Percentiles rank a stretch among this genome's conserved stretches.
Evolutionary conservation across 495 filamentous ascomycete genomes (phyloP).

Genomic region (Chaetomium tenue): DNA sequence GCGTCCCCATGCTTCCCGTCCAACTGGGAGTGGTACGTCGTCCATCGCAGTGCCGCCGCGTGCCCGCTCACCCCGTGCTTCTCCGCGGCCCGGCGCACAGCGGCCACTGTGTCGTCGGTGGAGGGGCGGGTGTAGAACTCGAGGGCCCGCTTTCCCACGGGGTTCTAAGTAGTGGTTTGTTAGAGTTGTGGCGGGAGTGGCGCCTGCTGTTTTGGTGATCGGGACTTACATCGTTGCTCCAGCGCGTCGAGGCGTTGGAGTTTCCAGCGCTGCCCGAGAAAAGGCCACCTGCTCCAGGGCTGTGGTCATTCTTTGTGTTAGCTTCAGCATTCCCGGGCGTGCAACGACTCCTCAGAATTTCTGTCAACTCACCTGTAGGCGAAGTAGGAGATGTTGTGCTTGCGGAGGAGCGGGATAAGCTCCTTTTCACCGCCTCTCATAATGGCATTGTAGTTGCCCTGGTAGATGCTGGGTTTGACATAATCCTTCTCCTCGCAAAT

Average conservation of each 20-base stretch:
- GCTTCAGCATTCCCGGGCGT: too few relatives aligned
- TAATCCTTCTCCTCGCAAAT: not conserved
- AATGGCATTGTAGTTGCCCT: slow-evolving; percentile 10
- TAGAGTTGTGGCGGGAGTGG: not conserved
- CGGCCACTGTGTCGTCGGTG: not conserved
- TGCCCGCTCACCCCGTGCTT: not conserved
- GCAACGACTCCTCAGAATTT: too few relatives aligned
- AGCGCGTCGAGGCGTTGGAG: not conserved
- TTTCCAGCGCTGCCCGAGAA: not conserved
- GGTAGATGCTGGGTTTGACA: slow-evolving; percentile 5
- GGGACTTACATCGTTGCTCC: too few relatives aligned
- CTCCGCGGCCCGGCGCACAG: not conserved
- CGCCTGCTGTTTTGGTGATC: too few relatives aligned
- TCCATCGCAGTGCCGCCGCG: not conserved
- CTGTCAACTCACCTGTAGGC: not conserved
- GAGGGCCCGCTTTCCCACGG: not conserved
- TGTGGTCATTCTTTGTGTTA: not conserved
- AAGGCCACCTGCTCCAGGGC: not conserved
- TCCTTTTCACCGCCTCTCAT: not conserved
- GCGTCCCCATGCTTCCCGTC: not conserved
- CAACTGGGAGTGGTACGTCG: not conserved
- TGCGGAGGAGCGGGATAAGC: slow-evolving; percentile 4
- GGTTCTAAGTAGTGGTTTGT: not conserved
- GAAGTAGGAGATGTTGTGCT: not conserved
- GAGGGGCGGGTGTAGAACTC: not conserved